Percentiles rank a stretch among this genome's conserved stretches.
These are phyloP conservation scores for Clavariopsis aquatica DNA, from an alignment of 495 filamentous ascomycete species.

Conservation along the genomic window DNA sequence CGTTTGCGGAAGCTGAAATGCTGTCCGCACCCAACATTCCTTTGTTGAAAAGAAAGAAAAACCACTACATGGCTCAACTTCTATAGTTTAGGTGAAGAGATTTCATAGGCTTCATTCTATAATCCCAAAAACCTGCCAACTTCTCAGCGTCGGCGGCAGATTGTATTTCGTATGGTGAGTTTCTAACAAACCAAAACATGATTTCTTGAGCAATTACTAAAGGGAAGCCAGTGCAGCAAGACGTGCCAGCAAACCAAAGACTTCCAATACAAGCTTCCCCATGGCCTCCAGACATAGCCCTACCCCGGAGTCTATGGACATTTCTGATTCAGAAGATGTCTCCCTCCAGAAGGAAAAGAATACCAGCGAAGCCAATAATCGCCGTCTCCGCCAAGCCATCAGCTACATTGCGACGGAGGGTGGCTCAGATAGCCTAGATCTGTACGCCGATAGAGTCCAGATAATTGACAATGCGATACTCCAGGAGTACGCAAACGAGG, in stretches of 20 bases:
- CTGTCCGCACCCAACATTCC: constrained; percentile 25
- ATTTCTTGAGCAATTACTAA: background rate
- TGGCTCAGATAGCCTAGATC: background rate
- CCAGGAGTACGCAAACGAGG: constrained; percentile 15
- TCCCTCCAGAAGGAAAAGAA: background rate
- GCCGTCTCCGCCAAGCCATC: constrained; percentile 25
- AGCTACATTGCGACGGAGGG: constrained; percentile 19
- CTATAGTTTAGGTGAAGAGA: constrained; percentile 9
- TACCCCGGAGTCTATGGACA: background rate
- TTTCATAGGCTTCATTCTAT: constrained; percentile 8
- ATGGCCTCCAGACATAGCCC: background rate
- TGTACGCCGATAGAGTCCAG: constrained; percentile 18
- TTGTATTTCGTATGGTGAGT: background rate
- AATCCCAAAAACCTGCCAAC: background rate
- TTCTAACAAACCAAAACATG: background rate
- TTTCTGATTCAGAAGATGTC: constrained; percentile 1
- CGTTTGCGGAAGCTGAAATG: constrained; percentile 30
- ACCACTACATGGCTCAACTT: background rate
- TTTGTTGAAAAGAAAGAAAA: constrained; percentile 31
- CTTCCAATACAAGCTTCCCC: background rate
- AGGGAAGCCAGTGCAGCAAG: background rate
- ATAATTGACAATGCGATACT: constrained; percentile 25
- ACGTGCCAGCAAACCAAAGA: background rate
- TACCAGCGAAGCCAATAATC: constrained; percentile 15
- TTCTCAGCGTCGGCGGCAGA: background rate